Base-by-base conservation (phyloP, 768 basidiomycete species). In the Chalciporus piperatus region DNA sequence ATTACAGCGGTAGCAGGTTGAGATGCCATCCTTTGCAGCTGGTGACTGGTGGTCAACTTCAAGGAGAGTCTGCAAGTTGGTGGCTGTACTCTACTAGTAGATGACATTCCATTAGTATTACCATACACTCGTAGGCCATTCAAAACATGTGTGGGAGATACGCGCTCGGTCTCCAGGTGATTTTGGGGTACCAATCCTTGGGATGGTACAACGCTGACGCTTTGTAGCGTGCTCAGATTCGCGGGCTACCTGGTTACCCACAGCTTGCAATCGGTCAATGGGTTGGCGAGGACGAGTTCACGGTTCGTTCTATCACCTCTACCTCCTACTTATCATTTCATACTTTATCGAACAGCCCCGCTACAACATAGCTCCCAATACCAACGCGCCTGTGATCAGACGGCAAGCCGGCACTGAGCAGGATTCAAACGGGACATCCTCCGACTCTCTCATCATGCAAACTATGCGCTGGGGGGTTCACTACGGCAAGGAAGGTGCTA, bases 401-500 rank as follows among this genome's bases (percentile, higher is more conserved):
- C 79, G 83, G 14, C 72, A 76, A 35, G 59, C 41, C 1, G 10
- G 20, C 16, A 51, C 51, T 13, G 43, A 56, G 25, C 19, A 38
- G 1, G 52, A 52, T 28, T 32, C 54, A 17, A 22, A 46, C 3
- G 55, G 28, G 27, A 50, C 17, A 47, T 47, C 9, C 50, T 54
- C 59, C 32, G 11, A 61, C n/a, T 27, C 67, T 12, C 68, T 84
- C 17, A 72, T 87, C 20, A 65, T 95, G 55, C 88, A 91, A 32
- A 86, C 87, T 0, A 92, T 92, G 91, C 85, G 78, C 52, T 98
- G 94, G 94, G 94, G 95, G 7, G 74, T 95, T 1, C 91, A 90
- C 63, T 73, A 79, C 48, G 69, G 73, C 35, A 89, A 94, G 56
- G 82, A 86, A 55, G 6, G 42, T 6, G 40, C 42, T 40, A 80